These are phyloP conservation scores for Schizothecium vesticola DNA, from an alignment of 495 filamentous ascomycete genomes.

Conservation along the genomic window DNA sequence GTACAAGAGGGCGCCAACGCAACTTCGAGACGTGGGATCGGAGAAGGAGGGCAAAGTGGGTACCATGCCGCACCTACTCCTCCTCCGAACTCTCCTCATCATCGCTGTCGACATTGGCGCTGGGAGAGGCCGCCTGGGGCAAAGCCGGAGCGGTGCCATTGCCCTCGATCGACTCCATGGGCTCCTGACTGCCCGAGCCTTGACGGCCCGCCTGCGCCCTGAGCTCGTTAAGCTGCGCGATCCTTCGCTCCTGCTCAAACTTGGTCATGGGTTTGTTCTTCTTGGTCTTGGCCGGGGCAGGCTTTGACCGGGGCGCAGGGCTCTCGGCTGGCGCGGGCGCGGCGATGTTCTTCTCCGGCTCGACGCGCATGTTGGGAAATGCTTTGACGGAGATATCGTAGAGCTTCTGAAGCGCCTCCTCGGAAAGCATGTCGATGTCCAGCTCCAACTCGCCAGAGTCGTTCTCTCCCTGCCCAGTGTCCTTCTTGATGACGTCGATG, in stretches of 20 bases:
- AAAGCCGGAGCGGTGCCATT: slow-evolving; percentile 22
- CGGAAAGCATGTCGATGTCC: slow-evolving; percentile 79
- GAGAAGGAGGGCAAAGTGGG: background rate
- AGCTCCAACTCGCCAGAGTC: slow-evolving; percentile 85
- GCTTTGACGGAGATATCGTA: slow-evolving; percentile 69
- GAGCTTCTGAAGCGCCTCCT: slow-evolving; percentile 67
- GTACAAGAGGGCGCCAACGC: background rate
- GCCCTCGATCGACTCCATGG: slow-evolving; percentile 37
- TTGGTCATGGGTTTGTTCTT: slow-evolving; percentile 99
- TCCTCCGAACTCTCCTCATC: slow-evolving; percentile 35
- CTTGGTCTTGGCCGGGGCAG: slow-evolving; percentile 63
- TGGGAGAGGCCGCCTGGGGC: slow-evolving; percentile 10
- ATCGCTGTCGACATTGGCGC: slow-evolving; percentile 26
- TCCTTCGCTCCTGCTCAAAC: slow-evolving; percentile 82
- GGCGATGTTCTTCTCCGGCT: slow-evolving; percentile 31
- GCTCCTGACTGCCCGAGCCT: slow-evolving; percentile 45
- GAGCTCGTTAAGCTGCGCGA: slow-evolving; percentile 67
- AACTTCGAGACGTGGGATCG: background rate
- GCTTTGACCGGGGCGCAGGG: slow-evolving; percentile 36
- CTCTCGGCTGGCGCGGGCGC: slow-evolving; percentile 27
- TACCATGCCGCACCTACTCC: slow-evolving; percentile 18
- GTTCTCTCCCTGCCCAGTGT: slow-evolving; percentile 71
- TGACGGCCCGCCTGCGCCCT: slow-evolving; percentile 42
- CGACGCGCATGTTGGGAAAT: slow-evolving; percentile 46
- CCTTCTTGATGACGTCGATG: slow-evolving; percentile 84